Evolutionary conservation across 768 basidiomycete species (phyloP).

Genomic region (Ramaria sp.): DNA sequence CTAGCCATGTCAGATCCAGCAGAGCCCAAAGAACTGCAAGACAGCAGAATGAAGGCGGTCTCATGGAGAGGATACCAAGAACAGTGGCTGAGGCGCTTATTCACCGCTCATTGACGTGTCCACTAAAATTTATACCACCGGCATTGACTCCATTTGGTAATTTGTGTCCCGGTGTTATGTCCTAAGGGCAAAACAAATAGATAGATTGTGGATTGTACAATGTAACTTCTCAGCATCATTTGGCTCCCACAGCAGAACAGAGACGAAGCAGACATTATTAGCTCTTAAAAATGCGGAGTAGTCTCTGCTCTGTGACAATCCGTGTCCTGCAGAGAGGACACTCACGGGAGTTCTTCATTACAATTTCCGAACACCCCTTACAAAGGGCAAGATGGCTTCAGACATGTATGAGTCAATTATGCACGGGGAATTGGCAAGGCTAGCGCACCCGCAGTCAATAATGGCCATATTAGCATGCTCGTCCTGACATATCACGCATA

Average conservation of each 20-base stretch:
- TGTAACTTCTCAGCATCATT: background rate
- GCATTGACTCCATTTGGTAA: no score
- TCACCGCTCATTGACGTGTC: slow-evolving; percentile 1
- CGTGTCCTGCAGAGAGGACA: slow-evolving; percentile 87
- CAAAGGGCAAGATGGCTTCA: slow-evolving; percentile 75
- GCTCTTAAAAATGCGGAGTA: slow-evolving; percentile 66
- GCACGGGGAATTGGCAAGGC: slow-evolving; percentile 12
- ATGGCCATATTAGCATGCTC: slow-evolving; percentile 90
- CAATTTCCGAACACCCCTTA: slow-evolving; percentile 62
- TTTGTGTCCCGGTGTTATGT: background rate
- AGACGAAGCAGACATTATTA: slow-evolving; percentile 12
- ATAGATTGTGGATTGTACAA: background rate
- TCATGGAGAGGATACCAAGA: background rate
- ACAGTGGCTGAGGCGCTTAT: slow-evolving; percentile 1
- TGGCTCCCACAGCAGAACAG: background rate
- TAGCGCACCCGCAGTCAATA: slow-evolving; percentile 81
- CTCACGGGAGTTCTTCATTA: slow-evolving; percentile 72
- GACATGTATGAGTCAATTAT: background rate
- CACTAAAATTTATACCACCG: background rate
- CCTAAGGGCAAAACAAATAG: background rate
- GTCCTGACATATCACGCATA: slow-evolving; percentile 91
- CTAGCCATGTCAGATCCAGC: background rate
- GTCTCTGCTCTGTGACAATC: slow-evolving; percentile 72
- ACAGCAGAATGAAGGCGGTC: background rate
- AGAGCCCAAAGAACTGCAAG: background rate